Conservation (phyloP, 306 rosid genomes). For the Cicer pinnatifidum region DNA sequence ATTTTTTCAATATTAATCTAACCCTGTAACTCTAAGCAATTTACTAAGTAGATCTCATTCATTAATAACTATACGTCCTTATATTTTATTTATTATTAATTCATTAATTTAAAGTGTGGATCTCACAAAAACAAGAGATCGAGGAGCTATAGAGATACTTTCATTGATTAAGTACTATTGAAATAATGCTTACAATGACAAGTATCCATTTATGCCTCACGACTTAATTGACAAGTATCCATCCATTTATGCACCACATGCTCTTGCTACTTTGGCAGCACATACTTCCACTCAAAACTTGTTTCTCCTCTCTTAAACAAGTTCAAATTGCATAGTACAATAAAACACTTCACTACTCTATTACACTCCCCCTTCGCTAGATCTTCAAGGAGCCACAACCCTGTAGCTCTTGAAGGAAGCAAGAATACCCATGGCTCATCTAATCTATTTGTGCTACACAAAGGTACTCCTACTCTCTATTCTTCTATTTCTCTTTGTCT, state of each 20-base stretch:
- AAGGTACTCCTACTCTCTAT: conserved; percentile 59
- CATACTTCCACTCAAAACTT: conserved; percentile 44
- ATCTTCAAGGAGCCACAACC: conserved; percentile 29
- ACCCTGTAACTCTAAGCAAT: too few relatives aligned
- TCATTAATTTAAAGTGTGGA: too few relatives aligned
- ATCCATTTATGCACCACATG: conserved; percentile 5
- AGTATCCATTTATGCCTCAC: background rate
- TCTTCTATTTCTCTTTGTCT: conserved; percentile 42
- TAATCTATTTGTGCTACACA: conserved; percentile 39
- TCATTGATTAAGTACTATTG: too few relatives aligned
- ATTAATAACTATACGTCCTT: too few relatives aligned
- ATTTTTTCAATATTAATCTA: too few relatives aligned
- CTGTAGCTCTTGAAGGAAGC: conserved; percentile 40
- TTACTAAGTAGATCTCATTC: too few relatives aligned
- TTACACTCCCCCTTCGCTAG: background rate
- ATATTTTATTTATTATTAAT: too few relatives aligned
- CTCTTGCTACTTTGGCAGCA: conserved; percentile 41
- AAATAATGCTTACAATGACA: too few relatives aligned
- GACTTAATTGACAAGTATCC: background rate
- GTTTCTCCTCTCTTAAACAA: background rate
- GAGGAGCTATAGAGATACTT: too few relatives aligned
- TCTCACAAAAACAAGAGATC: too few relatives aligned
- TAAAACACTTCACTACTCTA: background rate
- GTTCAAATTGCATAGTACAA: background rate
- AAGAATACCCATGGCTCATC: conserved; percentile 58